A percentile compares a stretch with the other conserved stretches of the same genome.
phyloP scores from a whole-genome alignment of 495 filamentous ascomycete genomes.

The Cryomyces antarcticus region DNA sequence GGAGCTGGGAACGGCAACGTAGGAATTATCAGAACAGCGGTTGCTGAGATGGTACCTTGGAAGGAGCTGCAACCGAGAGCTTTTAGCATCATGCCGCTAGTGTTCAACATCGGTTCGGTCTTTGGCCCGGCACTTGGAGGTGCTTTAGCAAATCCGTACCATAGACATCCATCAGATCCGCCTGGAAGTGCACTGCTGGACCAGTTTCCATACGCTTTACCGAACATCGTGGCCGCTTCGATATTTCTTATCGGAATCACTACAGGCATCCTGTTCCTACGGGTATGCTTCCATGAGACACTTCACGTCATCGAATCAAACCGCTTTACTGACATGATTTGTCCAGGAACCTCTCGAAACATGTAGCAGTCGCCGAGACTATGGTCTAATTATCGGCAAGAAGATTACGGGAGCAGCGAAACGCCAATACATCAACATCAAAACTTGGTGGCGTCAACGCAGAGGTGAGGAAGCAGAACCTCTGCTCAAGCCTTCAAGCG shows the following conservation, averaged over 20 bases:
- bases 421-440: constrained; percentile 5
- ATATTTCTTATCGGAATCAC: constrained; percentile 57
- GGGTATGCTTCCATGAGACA: no score
- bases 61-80: constrained; percentile 63
- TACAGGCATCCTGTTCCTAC: constrained; percentile 51
- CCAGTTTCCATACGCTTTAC: constrained; percentile 59
- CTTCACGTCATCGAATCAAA: constrained; percentile 41
- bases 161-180: constrained; percentile 47
- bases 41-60: constrained; percentile 60
- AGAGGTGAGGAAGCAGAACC: constrained; percentile 11
- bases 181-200: constrained; percentile 44
- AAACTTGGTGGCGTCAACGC: neutral
- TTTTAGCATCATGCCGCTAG: constrained; percentile 69
- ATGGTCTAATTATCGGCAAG: constrained; percentile 46
- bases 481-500: no score
- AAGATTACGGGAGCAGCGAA: constrained; percentile 10
- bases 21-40: constrained; percentile 48
- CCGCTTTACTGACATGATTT: no score
- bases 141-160: constrained; percentile 55
- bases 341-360: no score
- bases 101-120: constrained; percentile 61
- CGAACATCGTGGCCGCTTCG: constrained; percentile 52
- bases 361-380: constrained; percentile 45
- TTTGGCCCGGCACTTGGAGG: constrained; percentile 81
- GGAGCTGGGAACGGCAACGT: constrained; percentile 50